Evolutionary conservation across 2,329 filamentous ascomycete species (phyloP).

Genomic region (Ophiostoma tasmaniense): DNA sequence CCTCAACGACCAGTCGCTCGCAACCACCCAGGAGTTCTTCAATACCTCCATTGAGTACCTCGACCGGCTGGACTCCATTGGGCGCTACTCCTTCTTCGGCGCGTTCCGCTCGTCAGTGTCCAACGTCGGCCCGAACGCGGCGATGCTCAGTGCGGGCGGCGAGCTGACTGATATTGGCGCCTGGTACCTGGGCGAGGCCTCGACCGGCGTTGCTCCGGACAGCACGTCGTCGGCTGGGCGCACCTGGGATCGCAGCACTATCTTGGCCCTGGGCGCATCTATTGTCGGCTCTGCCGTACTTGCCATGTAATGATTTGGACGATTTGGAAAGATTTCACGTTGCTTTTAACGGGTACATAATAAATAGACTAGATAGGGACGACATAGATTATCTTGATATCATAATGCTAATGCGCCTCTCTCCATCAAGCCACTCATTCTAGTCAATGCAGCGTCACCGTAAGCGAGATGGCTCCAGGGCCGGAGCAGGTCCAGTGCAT

Average conservation of each 20-base stretch:
- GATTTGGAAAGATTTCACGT: not conserved
- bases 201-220: slow-evolving; percentile 37
- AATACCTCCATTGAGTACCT: slow-evolving; percentile 59
- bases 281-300: not conserved
- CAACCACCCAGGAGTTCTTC: slow-evolving; percentile 55
- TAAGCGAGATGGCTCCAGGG: not conserved
- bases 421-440: not conserved
- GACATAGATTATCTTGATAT: not conserved
- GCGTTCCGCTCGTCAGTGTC: slow-evolving; percentile 60
- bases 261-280: not conserved
- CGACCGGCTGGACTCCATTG: slow-evolving; percentile 53
- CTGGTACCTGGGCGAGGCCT: slow-evolving; percentile 60
- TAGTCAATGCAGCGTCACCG: not conserved
- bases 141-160: slow-evolving; percentile 61
- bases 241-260: not conserved
- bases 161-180: slow-evolving; percentile 65
- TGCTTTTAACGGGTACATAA: not conserved
- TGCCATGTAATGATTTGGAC: not conserved
- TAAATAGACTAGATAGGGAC: not conserved
- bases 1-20: slow-evolving; percentile 46
- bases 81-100: slow-evolving; percentile 67
- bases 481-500: not conserved
- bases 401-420: not conserved
- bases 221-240: slow-evolving; percentile 7
- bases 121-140: slow-evolving; percentile 65